These are phyloP conservation scores for Hyphopichia khmerensis DNA, from an alignment of 1,139 yeast species.

Conservation along the genomic window DNA sequence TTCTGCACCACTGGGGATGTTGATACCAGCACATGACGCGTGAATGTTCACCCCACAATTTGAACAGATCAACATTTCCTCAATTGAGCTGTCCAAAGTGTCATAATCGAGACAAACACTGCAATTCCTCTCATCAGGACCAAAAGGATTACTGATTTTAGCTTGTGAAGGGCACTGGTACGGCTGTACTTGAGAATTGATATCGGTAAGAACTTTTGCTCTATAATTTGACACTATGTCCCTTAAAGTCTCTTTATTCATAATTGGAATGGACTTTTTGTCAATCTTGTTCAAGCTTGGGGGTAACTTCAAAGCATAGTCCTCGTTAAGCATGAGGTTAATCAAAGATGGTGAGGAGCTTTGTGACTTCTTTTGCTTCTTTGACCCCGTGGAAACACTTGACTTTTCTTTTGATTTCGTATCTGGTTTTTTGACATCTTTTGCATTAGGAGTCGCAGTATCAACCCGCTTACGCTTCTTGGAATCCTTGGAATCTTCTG, in stretches of 20 bases:
- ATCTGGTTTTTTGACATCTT: slow-evolving; percentile 4
- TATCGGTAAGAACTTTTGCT: slow-evolving; percentile 22
- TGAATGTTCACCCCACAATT: slow-evolving; percentile 77
- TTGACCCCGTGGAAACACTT: neutral
- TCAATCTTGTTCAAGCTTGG: slow-evolving; percentile 9
- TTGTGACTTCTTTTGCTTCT: neutral
- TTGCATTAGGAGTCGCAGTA: neutral
- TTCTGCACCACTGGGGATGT: slow-evolving; percentile 18
- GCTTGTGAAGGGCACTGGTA: slow-evolving; percentile 20
- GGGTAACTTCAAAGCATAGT: slow-evolving; percentile 16
- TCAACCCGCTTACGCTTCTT: slow-evolving; percentile 5
- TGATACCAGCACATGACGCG: slow-evolving; percentile 64
- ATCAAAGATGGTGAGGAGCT: slow-evolving; percentile 7
- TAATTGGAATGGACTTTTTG: slow-evolving; percentile 11
- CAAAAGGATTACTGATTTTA: slow-evolving; percentile 21
- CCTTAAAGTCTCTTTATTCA: slow-evolving; percentile 10
- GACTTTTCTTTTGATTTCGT: slow-evolving; percentile 1
- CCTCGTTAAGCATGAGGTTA: slow-evolving; percentile 16
- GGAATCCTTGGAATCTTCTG: neutral
- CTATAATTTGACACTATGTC: slow-evolving; percentile 15
- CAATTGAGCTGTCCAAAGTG: slow-evolving; percentile 9
- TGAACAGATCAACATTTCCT: slow-evolving; percentile 54
- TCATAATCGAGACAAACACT: slow-evolving; percentile 56
- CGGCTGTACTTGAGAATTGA: slow-evolving; percentile 18
- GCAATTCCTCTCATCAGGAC: slow-evolving; percentile 40